Percentiles rank a stretch among this genome's conserved stretches.
Conservation (phyloP, 192 early-diverging fungal species). For the Coemansia sp. region DNA sequence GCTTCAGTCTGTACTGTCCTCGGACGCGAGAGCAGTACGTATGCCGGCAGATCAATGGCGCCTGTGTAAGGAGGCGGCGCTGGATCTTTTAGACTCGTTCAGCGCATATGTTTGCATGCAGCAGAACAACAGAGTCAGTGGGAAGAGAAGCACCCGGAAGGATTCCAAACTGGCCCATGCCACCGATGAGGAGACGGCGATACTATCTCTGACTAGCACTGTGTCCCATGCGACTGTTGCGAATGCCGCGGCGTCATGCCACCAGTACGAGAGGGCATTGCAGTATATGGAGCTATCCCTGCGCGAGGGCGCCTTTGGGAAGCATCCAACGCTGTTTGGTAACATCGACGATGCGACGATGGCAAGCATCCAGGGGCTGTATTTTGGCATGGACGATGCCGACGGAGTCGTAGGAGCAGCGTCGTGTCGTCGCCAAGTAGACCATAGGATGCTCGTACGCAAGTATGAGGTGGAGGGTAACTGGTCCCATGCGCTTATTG, state of each 20-base stretch:
- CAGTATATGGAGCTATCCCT: slow-evolving; percentile 33
- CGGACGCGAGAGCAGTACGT: neutral
- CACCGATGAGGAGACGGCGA: slow-evolving; percentile 26
- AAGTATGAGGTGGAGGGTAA: slow-evolving; percentile 52
- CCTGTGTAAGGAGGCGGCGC: slow-evolving; percentile 32
- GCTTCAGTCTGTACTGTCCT: slow-evolving; percentile 30
- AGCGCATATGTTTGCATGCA: slow-evolving; percentile 30
- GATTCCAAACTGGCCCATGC: slow-evolving; percentile 19
- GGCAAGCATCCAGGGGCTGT: slow-evolving; percentile 42
- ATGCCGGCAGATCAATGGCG: slow-evolving; percentile 40
- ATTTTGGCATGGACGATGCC: slow-evolving; percentile 44
- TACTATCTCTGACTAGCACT: slow-evolving; percentile 16
- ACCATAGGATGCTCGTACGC: slow-evolving; percentile 31
- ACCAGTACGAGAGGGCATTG: slow-evolving; percentile 46
- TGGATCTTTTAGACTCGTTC: slow-evolving; percentile 40
- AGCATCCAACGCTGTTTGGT: slow-evolving; percentile 30
- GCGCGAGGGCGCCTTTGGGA: slow-evolving; percentile 24
- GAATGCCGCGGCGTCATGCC: slow-evolving; percentile 29
- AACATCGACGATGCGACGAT: slow-evolving; percentile 36
- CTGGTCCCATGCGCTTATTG: slow-evolving; percentile 54
- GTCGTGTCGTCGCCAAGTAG: slow-evolving; percentile 32
- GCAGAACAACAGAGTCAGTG: slow-evolving; percentile 18
- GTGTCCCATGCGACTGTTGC: slow-evolving; percentile 26
- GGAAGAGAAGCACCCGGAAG: slow-evolving; percentile 29
- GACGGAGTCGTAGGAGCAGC: slow-evolving; percentile 48